Base-by-base conservation (phyloP, 768 basidiomycete genomes). In the Auriscalpium vulgare region DNA sequence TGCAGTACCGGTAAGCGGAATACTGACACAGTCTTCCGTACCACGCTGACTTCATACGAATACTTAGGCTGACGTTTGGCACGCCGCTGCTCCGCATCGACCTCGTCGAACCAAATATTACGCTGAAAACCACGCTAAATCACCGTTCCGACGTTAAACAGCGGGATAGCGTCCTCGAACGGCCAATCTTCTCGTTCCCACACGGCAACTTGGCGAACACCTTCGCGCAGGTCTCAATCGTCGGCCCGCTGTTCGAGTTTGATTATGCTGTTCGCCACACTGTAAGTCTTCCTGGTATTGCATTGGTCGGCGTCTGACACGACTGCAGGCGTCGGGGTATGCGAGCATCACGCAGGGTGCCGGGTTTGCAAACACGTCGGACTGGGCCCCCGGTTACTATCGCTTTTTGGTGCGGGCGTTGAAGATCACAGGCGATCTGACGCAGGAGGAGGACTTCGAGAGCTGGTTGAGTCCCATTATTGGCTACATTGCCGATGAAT, bases 181-280 rank as follows among this genome's bases (percentile, higher is more conserved):
- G 59, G 23, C 17, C 37, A 23, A 9, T 70, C 61, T 73, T 78
- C 65, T 69, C 71, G 16, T 78, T 79, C 70, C 71, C 75, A 6
- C 67, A 66, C 17, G 57, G 61, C 3, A 63, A 68, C 55, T 29
- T 7, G 29, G 65, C 54, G 10, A 74, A 74, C 9, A 63, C 76
- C 49, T 72, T 80, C 65, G 65, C 76, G 8, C 57, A 61, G 56
- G 63, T 67, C 34, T 61, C 55, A 56, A 66, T 77, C 38, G 17
- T 84, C 17, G 83, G 83, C 14, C 68, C 76, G 16, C 61, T 86
- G 4, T 70, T 69, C 36, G 76, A 80, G 54, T 62, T 72, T 11
- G 72, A 76, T 54, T 83, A 75, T 64, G 61, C 77, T 44, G 65
- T 76, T 10, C 73, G 84, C 40, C 79, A 78, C 64, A 78, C 66